Conservation (phyloP, 495 filamentous ascomycete species). For the Trichoderma parareesei region DNA sequence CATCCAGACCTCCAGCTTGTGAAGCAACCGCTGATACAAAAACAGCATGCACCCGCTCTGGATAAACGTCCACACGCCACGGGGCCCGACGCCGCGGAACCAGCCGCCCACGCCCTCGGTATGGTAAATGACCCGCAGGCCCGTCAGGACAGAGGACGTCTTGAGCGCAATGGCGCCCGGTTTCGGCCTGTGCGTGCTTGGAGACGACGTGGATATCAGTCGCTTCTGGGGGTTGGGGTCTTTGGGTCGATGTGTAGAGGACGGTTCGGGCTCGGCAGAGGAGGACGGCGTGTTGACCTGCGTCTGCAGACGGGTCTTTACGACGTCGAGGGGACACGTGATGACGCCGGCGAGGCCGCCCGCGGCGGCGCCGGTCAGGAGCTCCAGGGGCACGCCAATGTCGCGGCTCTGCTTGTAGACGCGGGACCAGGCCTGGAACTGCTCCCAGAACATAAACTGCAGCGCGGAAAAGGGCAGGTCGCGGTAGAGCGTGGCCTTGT, state of each 20-base stretch:
- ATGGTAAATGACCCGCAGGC: conserved; percentile 76
- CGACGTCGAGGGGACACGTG: conserved; percentile 92
- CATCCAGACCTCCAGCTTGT: conserved; percentile 54
- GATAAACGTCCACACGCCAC: conserved; percentile 94
- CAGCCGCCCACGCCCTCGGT: conserved; percentile 82
- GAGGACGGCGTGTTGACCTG: conserved; percentile 53
- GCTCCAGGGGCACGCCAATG: conserved; percentile 77
- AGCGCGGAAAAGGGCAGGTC: conserved; percentile 93
- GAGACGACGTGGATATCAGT: conserved; percentile 76
- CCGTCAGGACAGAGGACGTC: conserved; percentile 80
- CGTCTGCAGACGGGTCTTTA: conserved; percentile 96
- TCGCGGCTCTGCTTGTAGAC: conserved; percentile 59
- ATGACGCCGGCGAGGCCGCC: conserved; percentile 91
- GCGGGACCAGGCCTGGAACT: conserved; percentile 75
- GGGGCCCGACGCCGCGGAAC: conserved; percentile 91
- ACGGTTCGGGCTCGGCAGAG: background rate
- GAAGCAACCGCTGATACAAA: conserved; percentile 81
- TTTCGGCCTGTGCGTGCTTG: conserved; percentile 66
- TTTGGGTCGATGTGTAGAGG: conserved; percentile 16
- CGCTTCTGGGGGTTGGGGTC: conserved; percentile 38
- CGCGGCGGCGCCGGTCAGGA: conserved; percentile 83
- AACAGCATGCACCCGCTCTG: conserved; percentile 97
- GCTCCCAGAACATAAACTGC: conserved; percentile 97
- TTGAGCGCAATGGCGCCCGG: conserved; percentile 70
- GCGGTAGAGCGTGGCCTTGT: conserved; percentile 87